phyloP scores from a whole-genome alignment of 441 rosid genomes.

The Breynia disticha region DNA sequence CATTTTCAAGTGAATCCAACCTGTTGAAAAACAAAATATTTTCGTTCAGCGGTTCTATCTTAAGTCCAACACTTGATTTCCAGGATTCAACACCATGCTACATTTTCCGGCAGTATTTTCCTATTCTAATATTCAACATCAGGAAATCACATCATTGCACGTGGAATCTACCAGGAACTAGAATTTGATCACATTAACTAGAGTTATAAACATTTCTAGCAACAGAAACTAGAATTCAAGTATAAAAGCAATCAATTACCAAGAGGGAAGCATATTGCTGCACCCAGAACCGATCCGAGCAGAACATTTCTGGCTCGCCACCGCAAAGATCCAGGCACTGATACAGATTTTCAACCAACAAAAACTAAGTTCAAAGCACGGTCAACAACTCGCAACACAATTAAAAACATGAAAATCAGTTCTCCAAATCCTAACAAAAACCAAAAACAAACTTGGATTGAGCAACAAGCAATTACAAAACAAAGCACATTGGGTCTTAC shows the following conservation, averaged over 20 bases:
- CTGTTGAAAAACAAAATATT: constrained; percentile 26
- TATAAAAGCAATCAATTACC: constrained; percentile 33
- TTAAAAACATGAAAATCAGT: not conserved
- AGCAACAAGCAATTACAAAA: not conserved
- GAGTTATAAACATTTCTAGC: not conserved
- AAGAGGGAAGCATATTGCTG: constrained; percentile 76
- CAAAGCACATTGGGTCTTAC: constrained; percentile 29
- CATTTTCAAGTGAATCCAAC: constrained; percentile 85
- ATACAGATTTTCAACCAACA: constrained; percentile 8
- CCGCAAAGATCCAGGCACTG: constrained; percentile 84
- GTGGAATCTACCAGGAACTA: too few species aligned
- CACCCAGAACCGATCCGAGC: constrained; percentile 79
- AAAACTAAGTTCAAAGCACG: not conserved
- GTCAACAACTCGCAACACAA: not conserved
- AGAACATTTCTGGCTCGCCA: constrained; percentile 88
- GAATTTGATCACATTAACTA: too few species aligned
- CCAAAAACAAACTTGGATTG: not conserved
- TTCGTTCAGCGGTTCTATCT: constrained; percentile 5
- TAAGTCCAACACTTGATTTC: too few species aligned
- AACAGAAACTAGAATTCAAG: constrained; percentile 1
- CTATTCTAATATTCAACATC: too few species aligned
- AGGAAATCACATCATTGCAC: too few species aligned
- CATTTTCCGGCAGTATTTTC: too few species aligned
- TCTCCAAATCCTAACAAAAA: not conserved
- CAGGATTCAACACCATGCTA: too few species aligned